Conservation (phyloP, 1,284 basidiomycete genomes). For the Entoloma clypeatum region DNA sequence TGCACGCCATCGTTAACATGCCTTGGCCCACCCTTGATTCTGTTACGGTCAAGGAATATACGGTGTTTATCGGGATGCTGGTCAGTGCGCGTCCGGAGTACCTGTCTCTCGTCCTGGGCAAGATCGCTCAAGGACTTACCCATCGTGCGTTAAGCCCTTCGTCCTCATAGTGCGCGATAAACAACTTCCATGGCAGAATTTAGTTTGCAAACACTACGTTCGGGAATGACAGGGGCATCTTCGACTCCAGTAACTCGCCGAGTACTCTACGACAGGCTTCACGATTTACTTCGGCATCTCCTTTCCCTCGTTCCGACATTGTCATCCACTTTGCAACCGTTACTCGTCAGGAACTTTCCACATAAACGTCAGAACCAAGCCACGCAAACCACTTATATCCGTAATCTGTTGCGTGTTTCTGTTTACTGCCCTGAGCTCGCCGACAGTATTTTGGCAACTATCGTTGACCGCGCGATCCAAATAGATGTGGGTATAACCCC, state of each 20-base stretch:
- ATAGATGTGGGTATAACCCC: constrained; percentile 77
- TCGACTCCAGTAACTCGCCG: constrained; percentile 72
- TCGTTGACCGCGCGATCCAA: constrained; percentile 89
- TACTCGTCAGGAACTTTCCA: constrained; percentile 84
- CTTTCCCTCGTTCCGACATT: constrained; percentile 88
- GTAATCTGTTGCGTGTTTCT: constrained; percentile 83
- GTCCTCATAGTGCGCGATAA: not conserved
- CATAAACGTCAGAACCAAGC: constrained; percentile 87
- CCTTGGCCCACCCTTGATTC: constrained; percentile 91
- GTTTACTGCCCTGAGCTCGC: constrained; percentile 89
- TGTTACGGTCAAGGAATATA: constrained; percentile 80
- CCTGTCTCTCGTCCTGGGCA: constrained; percentile 78
- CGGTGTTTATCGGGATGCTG: constrained; percentile 87
- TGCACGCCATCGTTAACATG: constrained; percentile 83
- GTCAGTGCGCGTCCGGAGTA: constrained; percentile 94
- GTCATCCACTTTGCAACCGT: constrained; percentile 79
- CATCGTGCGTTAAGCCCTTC: constrained; percentile 62
- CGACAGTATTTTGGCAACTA: constrained; percentile 80
- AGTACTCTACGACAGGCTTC: constrained; percentile 83
- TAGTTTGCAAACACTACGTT: constrained; percentile 57
- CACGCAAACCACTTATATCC: constrained; percentile 87
- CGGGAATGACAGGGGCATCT: constrained; percentile 58
- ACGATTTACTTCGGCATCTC: constrained; percentile 81
- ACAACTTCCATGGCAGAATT: constrained; percentile 49
- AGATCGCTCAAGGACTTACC: constrained; percentile 81